Conservation (phyloP, 192 early-diverging fungal species). For the Coemansia sp. region DNA sequence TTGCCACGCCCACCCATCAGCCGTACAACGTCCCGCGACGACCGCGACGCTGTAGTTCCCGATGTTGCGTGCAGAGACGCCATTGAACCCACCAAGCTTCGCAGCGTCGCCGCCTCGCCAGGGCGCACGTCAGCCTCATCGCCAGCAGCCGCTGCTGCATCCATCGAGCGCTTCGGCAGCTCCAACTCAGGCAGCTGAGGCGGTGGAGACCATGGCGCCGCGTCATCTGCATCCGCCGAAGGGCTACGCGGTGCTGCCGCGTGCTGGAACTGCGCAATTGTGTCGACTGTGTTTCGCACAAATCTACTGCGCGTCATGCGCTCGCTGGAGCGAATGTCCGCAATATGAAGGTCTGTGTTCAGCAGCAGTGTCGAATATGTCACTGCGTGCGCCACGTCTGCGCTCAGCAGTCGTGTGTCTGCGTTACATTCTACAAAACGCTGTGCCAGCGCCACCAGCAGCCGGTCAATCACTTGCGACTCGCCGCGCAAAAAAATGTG, state of each 20-base stretch:
- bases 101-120: conserved; percentile 22
- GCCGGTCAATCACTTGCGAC: conserved; percentile 88
- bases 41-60: conserved; percentile 32
- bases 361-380: conserved; percentile 83
- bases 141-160: conserved; percentile 2
- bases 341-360: conserved; percentile 92
- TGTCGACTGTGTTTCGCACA: conserved; percentile 69
- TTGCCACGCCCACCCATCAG: conserved; percentile 53
- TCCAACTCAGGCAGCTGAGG: conserved; percentile 56
- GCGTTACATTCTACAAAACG: conserved; percentile 84
- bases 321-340: conserved; percentile 61
- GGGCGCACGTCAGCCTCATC: not conserved
- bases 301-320: conserved; percentile 76
- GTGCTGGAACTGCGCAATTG: conserved; percentile 50
- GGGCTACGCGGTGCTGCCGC: not conserved
- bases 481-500: conserved; percentile 86
- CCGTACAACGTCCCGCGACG: conserved; percentile 51
- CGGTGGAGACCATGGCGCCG: conserved; percentile 17
- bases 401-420: conserved; percentile 42
- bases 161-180: conserved; percentile 41
- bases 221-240: conserved; percentile 2
- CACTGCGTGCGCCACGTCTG: conserved; percentile 83
- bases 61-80: conserved; percentile 36
- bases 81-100: conserved; percentile 53
- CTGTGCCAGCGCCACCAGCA: conserved; percentile 79